Conservation (phyloP, 192 early-diverging fungal genomes). For the Coemansia sp. region DNA sequence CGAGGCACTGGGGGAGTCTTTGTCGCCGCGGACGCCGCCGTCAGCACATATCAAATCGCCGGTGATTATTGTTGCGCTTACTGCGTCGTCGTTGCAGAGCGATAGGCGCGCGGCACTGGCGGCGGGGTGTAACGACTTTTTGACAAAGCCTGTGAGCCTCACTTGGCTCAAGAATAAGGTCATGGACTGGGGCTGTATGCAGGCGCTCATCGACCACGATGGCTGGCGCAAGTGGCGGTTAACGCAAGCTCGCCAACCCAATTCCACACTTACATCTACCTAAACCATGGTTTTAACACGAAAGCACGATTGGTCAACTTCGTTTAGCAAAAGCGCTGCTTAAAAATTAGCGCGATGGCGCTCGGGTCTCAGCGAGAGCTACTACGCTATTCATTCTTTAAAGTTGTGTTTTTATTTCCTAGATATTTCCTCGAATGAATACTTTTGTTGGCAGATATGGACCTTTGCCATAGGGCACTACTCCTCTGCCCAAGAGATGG, state of each 20-base stretch:
- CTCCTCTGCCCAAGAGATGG: no score
- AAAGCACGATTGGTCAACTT: no score
- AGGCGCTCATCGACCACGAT: slow-evolving; percentile 87
- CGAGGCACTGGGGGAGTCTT: background rate
- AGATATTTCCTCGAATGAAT: no score
- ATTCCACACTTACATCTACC: no score
- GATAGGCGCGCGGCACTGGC: slow-evolving; percentile 75
- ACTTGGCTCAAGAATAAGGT: slow-evolving; percentile 87
- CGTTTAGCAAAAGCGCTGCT: no score
- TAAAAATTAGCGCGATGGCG: no score
- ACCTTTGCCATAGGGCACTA: no score
- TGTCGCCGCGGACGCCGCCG: slow-evolving; percentile 37
- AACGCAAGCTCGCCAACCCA: slow-evolving; percentile 9
- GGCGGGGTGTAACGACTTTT: slow-evolving; percentile 90
- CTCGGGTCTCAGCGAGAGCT: no score
- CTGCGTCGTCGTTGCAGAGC: slow-evolving; percentile 72
- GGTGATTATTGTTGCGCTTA: slow-evolving; percentile 89
- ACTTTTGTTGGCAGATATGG: no score
- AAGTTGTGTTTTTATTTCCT: no score
- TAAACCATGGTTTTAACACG: no score
- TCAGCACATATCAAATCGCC: slow-evolving; percentile 57
- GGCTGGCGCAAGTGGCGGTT: slow-evolving; percentile 52
- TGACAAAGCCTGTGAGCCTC: slow-evolving; percentile 85
- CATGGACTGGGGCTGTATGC: slow-evolving; percentile 93
- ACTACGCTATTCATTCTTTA: no score